These are phyloP conservation scores for Canavalia gladiata DNA, from an alignment of 306 rosid genomes.

Conservation along the genomic window DNA sequence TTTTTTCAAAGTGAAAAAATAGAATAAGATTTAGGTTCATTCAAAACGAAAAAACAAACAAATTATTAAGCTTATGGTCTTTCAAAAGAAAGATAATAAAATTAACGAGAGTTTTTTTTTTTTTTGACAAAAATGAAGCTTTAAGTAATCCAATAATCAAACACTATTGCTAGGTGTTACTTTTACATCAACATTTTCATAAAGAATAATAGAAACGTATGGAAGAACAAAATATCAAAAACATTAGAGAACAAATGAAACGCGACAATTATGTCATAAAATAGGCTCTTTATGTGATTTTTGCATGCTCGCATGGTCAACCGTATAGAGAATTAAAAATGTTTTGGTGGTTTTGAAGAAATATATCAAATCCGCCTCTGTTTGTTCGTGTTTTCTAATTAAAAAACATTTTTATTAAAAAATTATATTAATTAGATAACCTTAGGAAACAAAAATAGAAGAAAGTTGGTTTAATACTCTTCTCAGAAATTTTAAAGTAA, in stretches of 20 bases:
- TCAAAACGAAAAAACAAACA: no score
- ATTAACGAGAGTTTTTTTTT: neutral
- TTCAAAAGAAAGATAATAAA: neutral
- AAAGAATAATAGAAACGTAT: neutral
- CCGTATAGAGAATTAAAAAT: neutral
- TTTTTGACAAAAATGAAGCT: neutral
- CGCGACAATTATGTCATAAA: slow-evolving; percentile 9
- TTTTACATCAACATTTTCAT: neutral
- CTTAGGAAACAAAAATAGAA: neutral
- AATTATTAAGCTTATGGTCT: neutral
- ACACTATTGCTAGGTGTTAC: neutral
- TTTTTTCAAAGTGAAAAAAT: no score
- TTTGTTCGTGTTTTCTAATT: neutral
- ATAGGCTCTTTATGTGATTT: neutral
- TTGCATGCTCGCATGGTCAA: slow-evolving; percentile 6
- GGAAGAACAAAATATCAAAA: slow-evolving; percentile 6
- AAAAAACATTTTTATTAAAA: neutral
- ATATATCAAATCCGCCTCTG: neutral
- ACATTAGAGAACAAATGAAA: neutral
- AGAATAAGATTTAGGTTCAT: no score
- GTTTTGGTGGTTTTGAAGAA: neutral
- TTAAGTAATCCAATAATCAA: slow-evolving; percentile 1
- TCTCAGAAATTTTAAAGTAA: no score
- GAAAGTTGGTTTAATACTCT: neutral
- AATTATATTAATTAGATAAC: neutral